Conservation (phyloP, 2,329 filamentous ascomycete species). For the Fusarium sp. region DNA sequence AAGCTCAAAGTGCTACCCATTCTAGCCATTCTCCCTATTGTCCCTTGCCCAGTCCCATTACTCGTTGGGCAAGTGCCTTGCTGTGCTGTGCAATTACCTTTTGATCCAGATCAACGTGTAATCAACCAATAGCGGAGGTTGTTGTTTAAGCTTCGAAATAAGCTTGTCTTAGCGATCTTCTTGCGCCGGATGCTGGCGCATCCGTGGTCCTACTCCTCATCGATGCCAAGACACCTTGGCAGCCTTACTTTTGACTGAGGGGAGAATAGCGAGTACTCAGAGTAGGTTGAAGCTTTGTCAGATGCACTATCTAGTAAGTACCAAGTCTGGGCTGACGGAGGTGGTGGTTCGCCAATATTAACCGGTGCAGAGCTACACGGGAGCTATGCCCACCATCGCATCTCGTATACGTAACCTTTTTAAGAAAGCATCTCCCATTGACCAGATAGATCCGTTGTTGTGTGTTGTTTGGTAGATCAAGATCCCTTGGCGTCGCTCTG, state of each 20-base stretch:
- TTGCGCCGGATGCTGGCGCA: constrained; percentile 16
- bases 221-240: constrained; percentile 10
- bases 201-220: constrained; percentile 13
- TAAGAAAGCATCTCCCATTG: neutral
- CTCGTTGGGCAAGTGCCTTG: neutral
- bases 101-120: constrained; percentile 9
- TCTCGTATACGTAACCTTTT: neutral
- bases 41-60: constrained; percentile 4
- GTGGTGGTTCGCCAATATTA: constrained; percentile 2
- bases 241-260: neutral
- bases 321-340: constrained; percentile 18
- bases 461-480: neutral
- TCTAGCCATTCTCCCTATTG: neutral
- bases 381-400: neutral
- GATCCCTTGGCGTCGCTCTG: constrained; percentile 16
- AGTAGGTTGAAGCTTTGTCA: neutral
- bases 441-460: neutral
- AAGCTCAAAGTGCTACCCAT: neutral
- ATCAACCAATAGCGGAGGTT: neutral
- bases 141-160: constrained; percentile 40
- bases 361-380: neutral
- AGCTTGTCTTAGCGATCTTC: constrained; percentile 37
- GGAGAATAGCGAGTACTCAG: neutral
- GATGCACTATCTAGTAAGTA: neutral
- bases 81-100: neutral